Base-by-base conservation (phyloP, 495 filamentous ascomycete species). In the Hypomontagnella submonticulosa region DNA sequence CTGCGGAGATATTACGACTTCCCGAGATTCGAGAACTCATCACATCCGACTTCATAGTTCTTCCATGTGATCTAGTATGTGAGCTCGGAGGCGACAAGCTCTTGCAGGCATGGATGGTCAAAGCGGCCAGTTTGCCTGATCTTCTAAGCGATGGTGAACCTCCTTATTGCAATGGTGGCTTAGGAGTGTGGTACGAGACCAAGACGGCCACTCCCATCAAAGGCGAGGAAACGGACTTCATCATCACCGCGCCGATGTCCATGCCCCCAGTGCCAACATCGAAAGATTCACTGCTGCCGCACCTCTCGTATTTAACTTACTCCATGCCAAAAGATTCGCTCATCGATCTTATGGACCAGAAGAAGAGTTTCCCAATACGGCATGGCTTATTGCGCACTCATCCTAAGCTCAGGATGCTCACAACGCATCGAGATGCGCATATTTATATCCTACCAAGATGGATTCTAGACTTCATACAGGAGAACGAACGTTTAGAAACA, bases 1-100 rank as follows among this genome's bases (percentile, higher is more conserved):
- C 95, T 3, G 93, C 91, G 2, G 88, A 97, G 71, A 84, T 98
- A n/a, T 86, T 99, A 57, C 86, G 93, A 4, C 81, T 93, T 10
- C 87, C 89, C 0, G 88, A 92, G 71, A 83, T 94, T 43, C 85
- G 88, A 73, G 76, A 77, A 7, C 80, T 81, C 38, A 88, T 99
- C 56, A 92, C 83, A 20, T 85, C 87, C 4, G 92, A 99, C 74
- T 97, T 98, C 73, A 75, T 97, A 6, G 88, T 98, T 3, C 78
- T 99, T 16, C 93, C 94, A 1, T 99, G 95, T 71, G 96, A 99
- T 75, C 82, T 99, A 0, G 85, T 99, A 15, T 97, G 91, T 79
- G 93, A 97, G 71, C 79, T 99, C 4, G 90, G 89, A 9, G 92
- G 92, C 9, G 88, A 92, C 70, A 84, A 87, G 41, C 78, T 97